Conservation (phyloP, 768 basidiomycete genomes). For the Serpula lacrymans region DNA sequence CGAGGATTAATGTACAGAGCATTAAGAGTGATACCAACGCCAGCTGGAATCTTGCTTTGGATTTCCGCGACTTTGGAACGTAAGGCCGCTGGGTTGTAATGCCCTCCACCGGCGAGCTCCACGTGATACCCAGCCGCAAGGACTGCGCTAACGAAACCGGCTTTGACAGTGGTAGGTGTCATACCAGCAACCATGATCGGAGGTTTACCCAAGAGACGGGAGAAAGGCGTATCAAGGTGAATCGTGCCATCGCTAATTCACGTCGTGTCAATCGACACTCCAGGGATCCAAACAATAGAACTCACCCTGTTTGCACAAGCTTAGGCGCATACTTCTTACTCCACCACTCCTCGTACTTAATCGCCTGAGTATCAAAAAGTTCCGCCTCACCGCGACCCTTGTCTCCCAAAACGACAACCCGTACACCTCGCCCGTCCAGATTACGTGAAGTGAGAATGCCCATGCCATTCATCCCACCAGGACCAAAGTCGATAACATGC, state of each 20-base stretch:
- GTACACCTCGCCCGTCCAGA: constrained; percentile 90
- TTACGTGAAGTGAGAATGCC: constrained; percentile 88
- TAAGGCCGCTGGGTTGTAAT: constrained; percentile 89
- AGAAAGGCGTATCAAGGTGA: constrained; percentile 94
- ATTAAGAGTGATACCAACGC: constrained; percentile 92
- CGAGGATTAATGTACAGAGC: constrained; percentile 97
- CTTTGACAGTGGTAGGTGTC: constrained; percentile 96
- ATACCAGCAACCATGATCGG: constrained; percentile 99
- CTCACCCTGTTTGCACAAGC: constrained; percentile 86
- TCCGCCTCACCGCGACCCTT: constrained; percentile 87
- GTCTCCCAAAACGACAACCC: constrained; percentile 88
- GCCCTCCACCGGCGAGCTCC: constrained; percentile 96
- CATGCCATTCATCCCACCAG: constrained; percentile 91
- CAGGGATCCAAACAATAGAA: constrained; percentile 12
- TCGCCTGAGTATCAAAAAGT: constrained; percentile 61
- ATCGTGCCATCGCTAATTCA: constrained; percentile 79
- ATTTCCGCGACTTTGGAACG: constrained; percentile 93
- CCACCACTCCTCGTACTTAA: constrained; percentile 89
- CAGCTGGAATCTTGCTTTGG: constrained; percentile 76
- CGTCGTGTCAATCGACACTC: too few species aligned
- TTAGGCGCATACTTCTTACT: constrained; percentile 81
- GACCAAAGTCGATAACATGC: constrained; percentile 95
- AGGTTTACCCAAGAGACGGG: constrained; percentile 91
- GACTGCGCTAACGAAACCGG: constrained; percentile 91
- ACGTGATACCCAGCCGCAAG: constrained; percentile 94